Conservation (phyloP, 2,329 filamentous ascomycete genomes). For the Purpureocillium lavendulum region DNA sequence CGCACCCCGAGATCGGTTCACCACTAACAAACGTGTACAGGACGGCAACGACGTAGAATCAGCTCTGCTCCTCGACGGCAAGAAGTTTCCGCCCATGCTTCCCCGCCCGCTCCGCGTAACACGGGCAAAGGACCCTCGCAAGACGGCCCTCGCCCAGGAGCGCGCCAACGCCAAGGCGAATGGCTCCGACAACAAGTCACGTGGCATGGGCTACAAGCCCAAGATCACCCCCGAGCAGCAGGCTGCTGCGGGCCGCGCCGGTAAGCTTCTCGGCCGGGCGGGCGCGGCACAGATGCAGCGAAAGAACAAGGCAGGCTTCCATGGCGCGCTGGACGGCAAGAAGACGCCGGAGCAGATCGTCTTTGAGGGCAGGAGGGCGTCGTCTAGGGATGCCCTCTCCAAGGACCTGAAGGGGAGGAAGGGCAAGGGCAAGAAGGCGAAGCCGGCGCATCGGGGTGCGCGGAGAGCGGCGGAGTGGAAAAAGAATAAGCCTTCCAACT, state of each 20-base stretch:
- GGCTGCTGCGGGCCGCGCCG: constrained; percentile 63
- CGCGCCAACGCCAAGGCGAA: constrained; percentile 21
- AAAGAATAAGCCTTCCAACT: constrained; percentile 21
- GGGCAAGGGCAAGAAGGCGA: constrained; percentile 32
- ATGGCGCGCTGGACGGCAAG: constrained; percentile 19
- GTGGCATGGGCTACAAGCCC: constrained; percentile 51
- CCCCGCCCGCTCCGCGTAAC: constrained; percentile 79
- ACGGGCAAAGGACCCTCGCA: constrained; percentile 68
- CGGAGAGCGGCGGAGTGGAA: constrained; percentile 36
- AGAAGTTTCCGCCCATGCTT: constrained; percentile 92
- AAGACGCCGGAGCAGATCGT: constrained; percentile 62
- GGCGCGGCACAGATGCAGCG: constrained; percentile 42
- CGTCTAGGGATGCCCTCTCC: constrained; percentile 53
- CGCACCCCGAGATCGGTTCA: no score
- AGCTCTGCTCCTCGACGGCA: constrained; percentile 80
- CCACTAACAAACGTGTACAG: no score
- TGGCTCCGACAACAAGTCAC: constrained; percentile 26
- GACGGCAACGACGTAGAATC: constrained; percentile 83
- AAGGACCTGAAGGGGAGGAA: constrained; percentile 54
- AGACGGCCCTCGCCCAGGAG: constrained; percentile 42
- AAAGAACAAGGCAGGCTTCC: constrained; percentile 16
- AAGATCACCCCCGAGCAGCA: constrained; percentile 64
- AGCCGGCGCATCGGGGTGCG: constrained; percentile 28
- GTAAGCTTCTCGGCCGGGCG: constrained; percentile 64
- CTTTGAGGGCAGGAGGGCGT: constrained; percentile 76